phyloP scores from a whole-genome alignment of 495 filamentous ascomycete genomes.

The Neurospora sp. region DNA sequence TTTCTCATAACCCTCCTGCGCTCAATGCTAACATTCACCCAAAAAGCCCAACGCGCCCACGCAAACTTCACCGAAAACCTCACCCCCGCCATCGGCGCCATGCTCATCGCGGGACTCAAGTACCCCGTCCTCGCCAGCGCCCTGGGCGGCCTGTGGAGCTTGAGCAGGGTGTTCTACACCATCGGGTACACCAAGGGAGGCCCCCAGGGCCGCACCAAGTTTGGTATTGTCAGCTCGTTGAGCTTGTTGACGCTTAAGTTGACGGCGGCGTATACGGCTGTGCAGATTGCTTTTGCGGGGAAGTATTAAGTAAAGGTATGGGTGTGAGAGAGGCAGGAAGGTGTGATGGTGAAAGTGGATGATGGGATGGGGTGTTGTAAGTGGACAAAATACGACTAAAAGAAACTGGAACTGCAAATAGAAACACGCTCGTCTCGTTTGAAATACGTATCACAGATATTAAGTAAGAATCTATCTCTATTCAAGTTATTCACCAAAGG shows the following conservation, averaged over 20 bases:
- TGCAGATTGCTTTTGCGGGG: constrained; percentile 15
- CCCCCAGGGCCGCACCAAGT: constrained; percentile 23
- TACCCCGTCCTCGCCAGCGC: constrained; percentile 46
- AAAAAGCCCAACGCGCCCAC: constrained; percentile 59
- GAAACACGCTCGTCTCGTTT: neutral
- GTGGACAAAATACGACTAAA: too few relatives aligned
- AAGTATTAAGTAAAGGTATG: constrained; percentile 7
- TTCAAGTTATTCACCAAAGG: neutral
- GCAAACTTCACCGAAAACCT: constrained; percentile 61
- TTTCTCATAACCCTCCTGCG: neutral
- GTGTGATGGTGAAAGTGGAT: too few relatives aligned
- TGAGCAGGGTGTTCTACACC: constrained; percentile 44
- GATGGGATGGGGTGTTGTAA: too few relatives aligned
- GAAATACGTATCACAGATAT: neutral
- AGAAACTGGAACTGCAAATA: too few relatives aligned
- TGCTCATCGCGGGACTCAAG: constrained; percentile 45
- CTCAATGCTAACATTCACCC: constrained; percentile 14
- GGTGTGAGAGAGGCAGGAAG: neutral
- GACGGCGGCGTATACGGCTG: constrained; percentile 23
- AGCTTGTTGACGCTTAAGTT: constrained; percentile 19
- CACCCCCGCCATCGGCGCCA: constrained; percentile 44
- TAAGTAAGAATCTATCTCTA: neutral
- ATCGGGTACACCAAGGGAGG: constrained; percentile 46
- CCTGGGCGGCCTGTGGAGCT: constrained; percentile 47
- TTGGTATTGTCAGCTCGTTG: constrained; percentile 10